phyloP scores from a whole-genome alignment of 1,139 yeast species.

The Pichia terricola region DNA sequence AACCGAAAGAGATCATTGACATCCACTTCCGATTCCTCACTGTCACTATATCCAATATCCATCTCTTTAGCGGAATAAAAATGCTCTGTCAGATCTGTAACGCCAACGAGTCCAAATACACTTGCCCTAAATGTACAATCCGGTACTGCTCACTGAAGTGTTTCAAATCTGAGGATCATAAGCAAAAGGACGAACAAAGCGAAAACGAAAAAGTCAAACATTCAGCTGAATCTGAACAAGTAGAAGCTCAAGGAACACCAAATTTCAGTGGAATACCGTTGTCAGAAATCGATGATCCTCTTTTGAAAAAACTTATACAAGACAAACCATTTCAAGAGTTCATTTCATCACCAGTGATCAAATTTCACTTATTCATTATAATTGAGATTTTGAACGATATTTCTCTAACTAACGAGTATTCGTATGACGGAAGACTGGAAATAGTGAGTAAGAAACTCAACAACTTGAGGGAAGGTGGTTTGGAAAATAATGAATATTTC shows the following conservation, averaged over 20 bases:
- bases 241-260: background rate
- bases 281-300: conserved; percentile 13
- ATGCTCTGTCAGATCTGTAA: conserved; percentile 39
- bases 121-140: conserved; percentile 48
- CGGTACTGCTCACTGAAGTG: conserved; percentile 49
- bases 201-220: background rate
- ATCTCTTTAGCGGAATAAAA: background rate
- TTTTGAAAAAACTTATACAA: conserved; percentile 20
- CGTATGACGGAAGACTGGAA: conserved; percentile 41
- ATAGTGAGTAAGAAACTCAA: conserved; percentile 53
- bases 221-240: background rate
- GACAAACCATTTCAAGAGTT: conserved; percentile 35
- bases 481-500: conserved; percentile 52
- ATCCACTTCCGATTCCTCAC: background rate
- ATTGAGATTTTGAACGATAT: conserved; percentile 38
- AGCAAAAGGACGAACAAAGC: conserved; percentile 15
- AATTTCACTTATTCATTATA: conserved; percentile 42
- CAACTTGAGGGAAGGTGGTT: conserved; percentile 52
- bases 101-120: conserved; percentile 38
- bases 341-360: conserved; percentile 40
- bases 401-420: conserved; percentile 34
- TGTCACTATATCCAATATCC: conserved; percentile 2
- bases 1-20: no score
- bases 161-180: conserved; percentile 42
- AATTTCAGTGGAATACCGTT: background rate